A percentile compares a stretch with the other conserved stretches of the same genome.
These are phyloP conservation scores for Ascochyta rabiei DNA, from an alignment of 2,329 filamentous ascomycete genomes.

Conservation along the genomic window DNA sequence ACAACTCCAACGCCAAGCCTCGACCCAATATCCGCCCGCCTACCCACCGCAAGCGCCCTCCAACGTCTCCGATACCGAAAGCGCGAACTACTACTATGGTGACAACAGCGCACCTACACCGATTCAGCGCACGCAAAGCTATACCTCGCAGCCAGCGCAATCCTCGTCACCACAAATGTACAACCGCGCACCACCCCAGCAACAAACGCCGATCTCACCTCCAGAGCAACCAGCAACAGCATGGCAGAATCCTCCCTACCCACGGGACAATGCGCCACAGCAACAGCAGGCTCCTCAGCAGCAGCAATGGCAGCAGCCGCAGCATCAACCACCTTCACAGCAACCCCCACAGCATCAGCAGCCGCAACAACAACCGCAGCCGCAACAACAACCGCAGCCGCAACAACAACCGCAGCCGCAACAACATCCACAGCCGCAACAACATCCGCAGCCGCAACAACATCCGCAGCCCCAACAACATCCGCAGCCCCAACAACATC, in stretches of 20 bases:
- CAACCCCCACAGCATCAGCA: conserved; percentile 25
- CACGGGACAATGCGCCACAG: conserved; percentile 35
- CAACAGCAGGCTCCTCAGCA: conserved; percentile 17
- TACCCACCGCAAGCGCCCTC: conserved; percentile 46
- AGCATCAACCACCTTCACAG: conserved; percentile 12
- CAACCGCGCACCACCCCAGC: conserved; percentile 29
- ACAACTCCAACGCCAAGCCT: conserved; percentile 45
- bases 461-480: conserved; percentile 29
- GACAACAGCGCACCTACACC: conserved; percentile 31
- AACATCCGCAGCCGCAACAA: conserved; percentile 15
- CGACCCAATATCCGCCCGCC: conserved; percentile 42
- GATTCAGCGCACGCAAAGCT: conserved; percentile 40
- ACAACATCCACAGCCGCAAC: conserved; percentile 24
- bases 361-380: conserved; percentile 33
- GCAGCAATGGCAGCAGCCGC: conserved; percentile 17
- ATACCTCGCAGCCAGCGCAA: conserved; percentile 41
- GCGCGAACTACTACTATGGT: conserved; percentile 44
- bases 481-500: conserved; percentile 31
- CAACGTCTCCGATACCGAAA: conserved; percentile 41
- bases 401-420: conserved; percentile 11
- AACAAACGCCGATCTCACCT: conserved; percentile 40
- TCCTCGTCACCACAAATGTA: conserved; percentile 46
- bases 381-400: conserved; percentile 15
- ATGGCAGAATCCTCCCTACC: conserved; percentile 43
- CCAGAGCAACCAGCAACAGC: conserved; percentile 38